phyloP scores from a whole-genome alignment of 2,329 filamentous ascomycete species.

The Helotiales sp. region DNA sequence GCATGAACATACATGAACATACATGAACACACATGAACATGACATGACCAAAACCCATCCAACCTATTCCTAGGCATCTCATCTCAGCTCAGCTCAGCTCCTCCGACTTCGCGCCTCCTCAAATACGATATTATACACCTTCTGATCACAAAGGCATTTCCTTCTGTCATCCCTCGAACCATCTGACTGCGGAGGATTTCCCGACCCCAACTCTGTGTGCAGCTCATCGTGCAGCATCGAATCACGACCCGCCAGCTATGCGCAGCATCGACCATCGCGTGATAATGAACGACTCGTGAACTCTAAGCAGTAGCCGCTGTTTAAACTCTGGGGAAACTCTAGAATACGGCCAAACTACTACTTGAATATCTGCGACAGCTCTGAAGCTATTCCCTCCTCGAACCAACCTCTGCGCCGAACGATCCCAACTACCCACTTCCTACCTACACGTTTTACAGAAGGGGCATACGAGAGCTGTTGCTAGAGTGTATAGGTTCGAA shows the following conservation, averaged over 20 bases:
- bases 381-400: not conserved
- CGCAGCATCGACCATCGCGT: slow-evolving; percentile 17
- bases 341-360: not conserved
- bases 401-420: not conserved
- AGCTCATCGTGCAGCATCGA: slow-evolving; percentile 15
- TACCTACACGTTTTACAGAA: not conserved
- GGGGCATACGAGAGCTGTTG: not conserved
- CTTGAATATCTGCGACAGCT: not conserved
- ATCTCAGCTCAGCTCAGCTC: not conserved
- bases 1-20: not conserved
- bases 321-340: not conserved
- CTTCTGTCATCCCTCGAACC: slow-evolving; percentile 9
- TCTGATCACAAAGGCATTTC: slow-evolving; percentile 6
- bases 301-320: slow-evolving; percentile 7
- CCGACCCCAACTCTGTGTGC: not conserved
- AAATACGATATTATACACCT: not conserved
- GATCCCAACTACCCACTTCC: not conserved
- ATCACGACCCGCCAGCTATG: slow-evolving; percentile 24
- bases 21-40: not conserved
- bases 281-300: slow-evolving; percentile 21
- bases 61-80: not conserved
- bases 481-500: not conserved
- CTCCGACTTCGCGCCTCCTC: not conserved
- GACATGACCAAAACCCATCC: not conserved
- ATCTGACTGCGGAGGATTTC: not conserved